Base-by-base conservation (phyloP, 2,329 filamentous ascomycete species). In the Verticillium klebahnii region DNA sequence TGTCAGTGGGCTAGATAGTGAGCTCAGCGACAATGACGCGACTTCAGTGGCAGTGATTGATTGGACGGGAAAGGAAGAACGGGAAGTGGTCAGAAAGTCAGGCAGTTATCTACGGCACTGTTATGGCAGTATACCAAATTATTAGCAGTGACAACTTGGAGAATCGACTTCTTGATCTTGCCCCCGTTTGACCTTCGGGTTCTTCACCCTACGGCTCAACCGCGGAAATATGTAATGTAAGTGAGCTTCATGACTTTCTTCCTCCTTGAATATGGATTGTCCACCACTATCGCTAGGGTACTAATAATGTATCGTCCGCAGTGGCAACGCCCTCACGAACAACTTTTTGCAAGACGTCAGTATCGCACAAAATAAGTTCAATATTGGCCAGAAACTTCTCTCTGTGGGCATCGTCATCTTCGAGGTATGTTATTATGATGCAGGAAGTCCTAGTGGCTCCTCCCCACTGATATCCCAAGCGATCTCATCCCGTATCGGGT, bases 291-390 rank as follows among this genome's bases (percentile, higher is more conserved):
- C 4, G 34, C 37, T 61, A 34, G 61, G 14, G 7, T 12, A 14
- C 1, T 2, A 12, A 12, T 11, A 11, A 36, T 5, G 34, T 14
- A 36, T 3, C 9, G 9, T 14, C 4, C 4, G 11, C 34, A 64
- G 63, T 31, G 63, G 61, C 8, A 65, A 65, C 25, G 63, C 63
- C 5, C 59, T 63, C 39, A 63, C 63, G 14, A 62, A 63, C 32
- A 56, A 36, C 17, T 81, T 85, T 65, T 77, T 82, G 50, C 67
- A 75, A 23, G 82, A 85, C 65, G 74, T 85, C n/a, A 70, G 74
- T 17, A 77, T 85, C 63, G 76, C 75, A 3, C 80, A 81, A 5
- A 77, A 83, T 62, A 77, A 84, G 63, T 78, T 83, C 69, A 84
- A 84, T 56, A 70, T 82, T 36, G 82, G 82, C 3, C 77, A 81